Evolutionary conservation across 441 rosid genomes (phyloP), one percentile per base, ranked within the genome.

Genomic region (Euphorbia neoarborescens): DNA sequence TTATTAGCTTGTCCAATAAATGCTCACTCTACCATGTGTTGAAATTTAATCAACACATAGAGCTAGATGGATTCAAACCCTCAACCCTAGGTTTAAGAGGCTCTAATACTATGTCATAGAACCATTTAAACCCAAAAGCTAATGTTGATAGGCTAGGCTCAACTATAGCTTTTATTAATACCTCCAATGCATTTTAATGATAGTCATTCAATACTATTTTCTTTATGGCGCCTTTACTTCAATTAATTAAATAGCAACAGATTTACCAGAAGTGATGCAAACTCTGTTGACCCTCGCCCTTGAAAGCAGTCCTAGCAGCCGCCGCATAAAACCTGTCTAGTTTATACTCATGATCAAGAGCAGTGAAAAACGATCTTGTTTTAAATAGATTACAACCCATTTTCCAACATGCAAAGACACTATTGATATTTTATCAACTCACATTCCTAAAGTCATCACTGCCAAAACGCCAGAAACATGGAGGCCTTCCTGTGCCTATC

Each of bases 361-460:
- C 19, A 12, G 28, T 12, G 11, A n/a, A 53, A 58, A 58, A 51
- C 2, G 17, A 58, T 5, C 62, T 11, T 27, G 35, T 27, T 58
- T 58, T 2, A n/a, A 60, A 69, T 73, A 44, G 73, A 10, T 71
- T 69, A 54, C 75, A 66, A 66, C 69, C 13, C 40, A 73, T 19
- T 65, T 35, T 58, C 57, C 30, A 25, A 68, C 20, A 71, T 65
- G 67, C 24, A 64, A 73, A 68, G 72, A 54, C 73, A 62, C 35
- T 60, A 59, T 19, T 27, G 32, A 57, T 63, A 62, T 46, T 28
- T 51, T 68, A 67, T 70, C 59, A 25, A 83, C 96, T 87, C 88
- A 91, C 97, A 94, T 94, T 79, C 97, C 99, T 80, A 91, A 71
- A 66, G 89, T 84, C 97, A 94, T 94, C 76, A 94, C 97, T 20